Base-by-base conservation (phyloP, 2,329 filamentous ascomycete species). In the Fusarium stilboides region DNA sequence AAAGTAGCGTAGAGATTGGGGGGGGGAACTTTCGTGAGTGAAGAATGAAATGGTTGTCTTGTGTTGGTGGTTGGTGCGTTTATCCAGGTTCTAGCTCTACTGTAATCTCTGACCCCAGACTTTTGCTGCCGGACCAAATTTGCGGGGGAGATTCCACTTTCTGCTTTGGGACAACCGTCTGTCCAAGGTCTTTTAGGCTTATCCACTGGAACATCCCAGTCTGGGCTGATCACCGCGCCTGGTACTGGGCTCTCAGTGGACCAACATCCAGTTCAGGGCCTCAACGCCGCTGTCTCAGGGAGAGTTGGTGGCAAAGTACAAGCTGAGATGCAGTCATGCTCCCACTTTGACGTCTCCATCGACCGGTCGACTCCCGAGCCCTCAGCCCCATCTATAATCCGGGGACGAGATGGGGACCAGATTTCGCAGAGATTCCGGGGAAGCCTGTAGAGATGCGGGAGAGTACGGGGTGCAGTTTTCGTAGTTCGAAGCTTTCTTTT, bases 201-300 rank as follows among this genome's bases (percentile, higher is more conserved):
- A 31, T 13, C 28, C 28, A 31, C 28, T 31, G 28, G 28, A 31
- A 31, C 28, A 31, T 31, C 54, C 50, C 43, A 52, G 49, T 28
- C 47, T 40, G 67, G 69, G 59, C 71, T 74, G 69, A 74, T 64
- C 53, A 47, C 63, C 54, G 64, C 62, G 67, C 58, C 47, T 55
- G 42, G 22, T 31, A 37, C 37, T 39, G 43, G 58, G 36, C 37
- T 50, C 49, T 43, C 40, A 69, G 65, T 66, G 59, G 60, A 34
- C 36, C 33, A 45, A 17, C 8, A 26, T 34, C 26, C 34, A 28
- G 36, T 43, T 34, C 45, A 60, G 50, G 33, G 42, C 44, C 20
- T 31, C 20, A 22, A 40, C 17, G 26, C 58, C 59, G 17, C 52
- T 64, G 51, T 58, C 39, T 51, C 20, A 55, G 50, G 37, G 28